phyloP scores from a whole-genome alignment of 2,329 filamentous ascomycete genomes.

The Exophiala aquamarina region DNA sequence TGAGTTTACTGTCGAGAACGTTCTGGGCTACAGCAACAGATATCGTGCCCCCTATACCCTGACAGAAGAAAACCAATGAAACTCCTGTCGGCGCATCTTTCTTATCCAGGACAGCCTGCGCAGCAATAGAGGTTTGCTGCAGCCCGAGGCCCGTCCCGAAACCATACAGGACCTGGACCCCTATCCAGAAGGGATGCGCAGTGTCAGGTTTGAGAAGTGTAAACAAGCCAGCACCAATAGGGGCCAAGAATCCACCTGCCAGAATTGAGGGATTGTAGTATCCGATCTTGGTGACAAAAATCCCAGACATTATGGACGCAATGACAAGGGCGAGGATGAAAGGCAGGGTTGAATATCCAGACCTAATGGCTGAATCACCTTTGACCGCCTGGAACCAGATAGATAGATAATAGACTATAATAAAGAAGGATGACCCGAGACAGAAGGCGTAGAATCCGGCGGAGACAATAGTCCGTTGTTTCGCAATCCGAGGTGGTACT shows the following conservation, averaged over 20 bases:
- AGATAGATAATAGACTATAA: constrained; percentile 29
- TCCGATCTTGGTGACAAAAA: constrained; percentile 28
- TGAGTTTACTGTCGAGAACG: constrained; percentile 26
- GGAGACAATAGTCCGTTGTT: constrained; percentile 50
- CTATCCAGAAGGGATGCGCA: constrained; percentile 28
- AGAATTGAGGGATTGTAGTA: constrained; percentile 31
- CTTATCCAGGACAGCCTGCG: constrained; percentile 24
- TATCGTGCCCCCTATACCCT: constrained; percentile 29
- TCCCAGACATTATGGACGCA: constrained; percentile 17
- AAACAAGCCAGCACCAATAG: constrained; percentile 31
- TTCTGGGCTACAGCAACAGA: constrained; percentile 29
- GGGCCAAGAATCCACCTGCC: constrained; percentile 23
- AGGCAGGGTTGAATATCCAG: constrained; percentile 25
- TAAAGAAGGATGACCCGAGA: constrained; percentile 12
- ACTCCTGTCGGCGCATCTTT: constrained; percentile 21
- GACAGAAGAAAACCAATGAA: constrained; percentile 28
- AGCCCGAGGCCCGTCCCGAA: constrained; percentile 29
- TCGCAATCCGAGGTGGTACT: constrained; percentile 54
- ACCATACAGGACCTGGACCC: constrained; percentile 30
- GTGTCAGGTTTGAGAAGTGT: constrained; percentile 26
- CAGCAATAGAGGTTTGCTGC: constrained; percentile 24
- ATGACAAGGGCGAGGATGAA: constrained; percentile 18
- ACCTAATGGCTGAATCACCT: constrained; percentile 33
- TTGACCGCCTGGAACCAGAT: constrained; percentile 49
- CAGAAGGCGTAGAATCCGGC: constrained; percentile 43